A percentile compares a stretch with the other conserved stretches of the same genome.
These are phyloP conservation scores for Phytophthora cryptogea DNA, from an alignment of 352 stramenopile genomes.

Conservation along the genomic window DNA sequence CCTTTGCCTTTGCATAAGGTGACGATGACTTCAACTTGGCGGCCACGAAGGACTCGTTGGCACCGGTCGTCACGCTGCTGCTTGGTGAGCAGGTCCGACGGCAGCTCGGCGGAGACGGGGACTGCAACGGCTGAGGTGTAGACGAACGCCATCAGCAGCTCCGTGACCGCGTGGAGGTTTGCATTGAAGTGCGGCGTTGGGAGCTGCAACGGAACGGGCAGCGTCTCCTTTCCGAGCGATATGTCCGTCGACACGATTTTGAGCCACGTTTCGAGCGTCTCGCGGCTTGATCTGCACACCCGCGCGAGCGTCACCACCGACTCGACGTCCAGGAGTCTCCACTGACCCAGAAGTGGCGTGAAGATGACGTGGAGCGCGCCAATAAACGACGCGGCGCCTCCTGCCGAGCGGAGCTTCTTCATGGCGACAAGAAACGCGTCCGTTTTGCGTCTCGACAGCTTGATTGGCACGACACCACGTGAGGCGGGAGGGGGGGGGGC, in stretches of 20 bases:
- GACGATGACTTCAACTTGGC: constrained; percentile 40
- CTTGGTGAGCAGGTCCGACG: constrained; percentile 18
- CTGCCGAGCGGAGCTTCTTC: constrained; percentile 21
- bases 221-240: constrained; percentile 23
- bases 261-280: constrained; percentile 14
- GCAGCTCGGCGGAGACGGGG: constrained; percentile 29
- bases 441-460: not conserved
- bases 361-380: constrained; percentile 21
- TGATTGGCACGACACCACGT: not conserved
- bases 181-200: not conserved
- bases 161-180: constrained; percentile 4
- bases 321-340: constrained; percentile 13
- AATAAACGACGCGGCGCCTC: constrained; percentile 8
- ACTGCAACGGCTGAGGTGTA: constrained; percentile 39
- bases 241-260: constrained; percentile 14
- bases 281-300: constrained; percentile 5
- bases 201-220: constrained; percentile 24
- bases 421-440: constrained; percentile 10
- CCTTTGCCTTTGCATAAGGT: constrained; percentile 36
- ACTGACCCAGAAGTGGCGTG: constrained; percentile 5
- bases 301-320: constrained; percentile 17
- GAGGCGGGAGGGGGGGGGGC: too few species aligned
- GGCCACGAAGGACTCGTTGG: constrained; percentile 29
- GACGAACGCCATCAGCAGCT: constrained; percentile 30
- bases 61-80: constrained; percentile 25